Evolutionary conservation across 2,329 filamentous ascomycete genomes (phyloP).

Genomic region (Aspergillus brasiliensis): DNA sequence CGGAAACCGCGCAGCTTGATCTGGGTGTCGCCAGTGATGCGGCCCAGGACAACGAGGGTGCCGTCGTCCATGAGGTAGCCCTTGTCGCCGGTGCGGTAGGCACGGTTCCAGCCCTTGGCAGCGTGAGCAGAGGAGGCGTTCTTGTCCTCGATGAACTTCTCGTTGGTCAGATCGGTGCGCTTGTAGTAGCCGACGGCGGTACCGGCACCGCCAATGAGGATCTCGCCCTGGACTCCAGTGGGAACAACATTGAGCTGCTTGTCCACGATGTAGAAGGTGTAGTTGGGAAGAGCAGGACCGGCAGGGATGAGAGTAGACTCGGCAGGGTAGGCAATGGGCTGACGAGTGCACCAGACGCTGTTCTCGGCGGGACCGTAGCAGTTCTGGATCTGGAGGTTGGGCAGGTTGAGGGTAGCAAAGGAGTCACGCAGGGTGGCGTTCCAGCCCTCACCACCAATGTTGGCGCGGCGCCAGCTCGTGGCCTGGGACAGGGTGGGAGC

Average conservation of each 20-base stretch:
- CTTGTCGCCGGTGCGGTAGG: conserved; percentile 32
- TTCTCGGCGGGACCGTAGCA: conserved; percentile 34
- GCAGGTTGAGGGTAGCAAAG: conserved; percentile 17
- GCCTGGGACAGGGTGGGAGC: background rate
- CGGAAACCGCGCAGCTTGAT: conserved; percentile 33
- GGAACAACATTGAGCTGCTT: conserved; percentile 41
- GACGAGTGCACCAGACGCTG: conserved; percentile 21
- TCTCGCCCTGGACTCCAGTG: conserved; percentile 46
- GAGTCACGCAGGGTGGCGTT: conserved; percentile 9
- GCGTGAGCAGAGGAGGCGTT: background rate
- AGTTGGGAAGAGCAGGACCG: conserved; percentile 40
- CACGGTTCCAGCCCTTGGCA: background rate
- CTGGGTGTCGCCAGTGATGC: conserved; percentile 28
- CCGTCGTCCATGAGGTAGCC: conserved; percentile 31
- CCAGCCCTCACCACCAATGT: conserved; percentile 27
- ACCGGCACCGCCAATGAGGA: conserved; percentile 40
- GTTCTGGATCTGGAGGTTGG: conserved; percentile 24
- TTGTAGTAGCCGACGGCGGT: conserved; percentile 23
- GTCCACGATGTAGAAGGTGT: conserved; percentile 47
- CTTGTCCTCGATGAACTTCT: conserved; percentile 20
- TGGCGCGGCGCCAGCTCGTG: conserved; percentile 8
- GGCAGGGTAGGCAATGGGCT: conserved; percentile 14
- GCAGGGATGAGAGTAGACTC: conserved; percentile 4
- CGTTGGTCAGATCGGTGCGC: conserved; percentile 16
- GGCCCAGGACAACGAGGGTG: conserved; percentile 26